These are phyloP conservation scores for Trebouxia sp. DNA, from an alignment of 139 green algal genomes.

Conservation along the genomic window DNA sequence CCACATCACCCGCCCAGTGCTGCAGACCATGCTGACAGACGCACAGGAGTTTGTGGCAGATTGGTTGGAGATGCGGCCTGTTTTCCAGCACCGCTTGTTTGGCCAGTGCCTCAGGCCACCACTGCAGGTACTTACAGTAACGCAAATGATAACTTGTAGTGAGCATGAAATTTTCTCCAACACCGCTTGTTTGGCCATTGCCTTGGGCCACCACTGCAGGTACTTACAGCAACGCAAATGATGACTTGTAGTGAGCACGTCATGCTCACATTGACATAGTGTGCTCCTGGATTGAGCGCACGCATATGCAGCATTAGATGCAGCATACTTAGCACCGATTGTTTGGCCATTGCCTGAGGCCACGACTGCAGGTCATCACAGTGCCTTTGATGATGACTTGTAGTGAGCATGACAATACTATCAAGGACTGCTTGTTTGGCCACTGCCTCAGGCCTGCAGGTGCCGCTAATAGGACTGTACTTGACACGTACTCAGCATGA, in stretches of 20 bases:
- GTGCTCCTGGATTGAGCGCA: no score
- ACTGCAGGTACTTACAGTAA: conserved; percentile 27
- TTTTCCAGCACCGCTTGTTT: conserved; percentile 55
- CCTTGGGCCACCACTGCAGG: conserved; percentile 43
- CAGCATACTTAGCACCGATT: conserved; percentile 57
- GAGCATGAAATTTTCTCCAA: no score
- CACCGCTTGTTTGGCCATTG: conserved; percentile 52
- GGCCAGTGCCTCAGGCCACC: conserved; percentile 46
- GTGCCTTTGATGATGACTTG: no score
- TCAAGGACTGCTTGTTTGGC: no score
- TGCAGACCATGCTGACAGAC: conserved; percentile 57
- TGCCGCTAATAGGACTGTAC: no score
- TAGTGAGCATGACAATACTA: no score
- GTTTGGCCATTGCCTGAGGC: conserved; percentile 46
- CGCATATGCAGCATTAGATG: no score
- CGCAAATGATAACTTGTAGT: no score
- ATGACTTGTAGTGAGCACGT: no score
- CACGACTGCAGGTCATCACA: conserved; percentile 33
- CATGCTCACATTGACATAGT: no score
- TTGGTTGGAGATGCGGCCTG: conserved; percentile 71
- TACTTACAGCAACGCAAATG: not conserved
- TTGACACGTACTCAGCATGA: no score
- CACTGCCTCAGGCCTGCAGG: no score
- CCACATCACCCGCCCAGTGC: not conserved
- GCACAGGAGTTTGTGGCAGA: conserved; percentile 68